A percentile compares a stretch with the other conserved stretches of the same genome.
phyloP scores from a whole-genome alignment of 805 yeast genomes.

The Yamadazyma kitorensis region DNA sequence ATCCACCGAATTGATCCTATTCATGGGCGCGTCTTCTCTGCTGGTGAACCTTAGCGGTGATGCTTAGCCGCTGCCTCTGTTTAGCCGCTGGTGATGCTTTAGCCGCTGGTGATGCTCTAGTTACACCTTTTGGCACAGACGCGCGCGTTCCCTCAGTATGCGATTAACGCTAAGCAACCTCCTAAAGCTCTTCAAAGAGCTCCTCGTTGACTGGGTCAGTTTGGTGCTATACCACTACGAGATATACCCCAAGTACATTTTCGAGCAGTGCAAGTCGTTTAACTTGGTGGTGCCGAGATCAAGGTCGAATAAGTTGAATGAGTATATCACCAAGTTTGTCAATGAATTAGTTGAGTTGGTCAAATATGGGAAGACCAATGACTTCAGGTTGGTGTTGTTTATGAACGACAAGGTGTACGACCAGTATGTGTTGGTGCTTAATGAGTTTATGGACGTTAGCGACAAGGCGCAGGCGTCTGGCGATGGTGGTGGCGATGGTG shows the following conservation, averaged over 20 bases:
- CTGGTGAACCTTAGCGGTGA: not conserved
- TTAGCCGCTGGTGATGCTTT: too few species aligned
- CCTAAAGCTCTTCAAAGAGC: constrained; percentile 42
- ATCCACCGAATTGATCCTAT: constrained; percentile 34
- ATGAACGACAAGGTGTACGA: constrained; percentile 28
- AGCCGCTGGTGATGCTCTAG: too few species aligned
- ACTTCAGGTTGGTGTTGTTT: constrained; percentile 37
- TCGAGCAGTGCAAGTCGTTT: constrained; percentile 39
- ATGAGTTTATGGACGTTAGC: constrained; percentile 26
- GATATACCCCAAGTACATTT: constrained; percentile 54
- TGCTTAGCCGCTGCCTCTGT: too few species aligned
- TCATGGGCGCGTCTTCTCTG: constrained; percentile 2
- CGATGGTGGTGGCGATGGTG: constrained; percentile 13
- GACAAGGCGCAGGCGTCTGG: constrained; percentile 1
- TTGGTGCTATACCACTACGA: constrained; percentile 51
- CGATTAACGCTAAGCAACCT: constrained; percentile 12
- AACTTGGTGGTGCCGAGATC: constrained; percentile 40
- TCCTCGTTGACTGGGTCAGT: constrained; percentile 50
- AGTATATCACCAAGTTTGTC: constrained; percentile 41
- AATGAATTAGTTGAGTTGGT: constrained; percentile 7
- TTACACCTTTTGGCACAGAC: too few species aligned
- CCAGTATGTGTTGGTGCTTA: constrained; percentile 37
- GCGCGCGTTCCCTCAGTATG: not conserved
- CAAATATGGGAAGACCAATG: constrained; percentile 21
- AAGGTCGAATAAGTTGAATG: constrained; percentile 46